Percentiles rank a stretch among this genome's conserved stretches.
phyloP scores from a whole-genome alignment of 257 asterid genomes.

The Lycium ferocissimum region DNA sequence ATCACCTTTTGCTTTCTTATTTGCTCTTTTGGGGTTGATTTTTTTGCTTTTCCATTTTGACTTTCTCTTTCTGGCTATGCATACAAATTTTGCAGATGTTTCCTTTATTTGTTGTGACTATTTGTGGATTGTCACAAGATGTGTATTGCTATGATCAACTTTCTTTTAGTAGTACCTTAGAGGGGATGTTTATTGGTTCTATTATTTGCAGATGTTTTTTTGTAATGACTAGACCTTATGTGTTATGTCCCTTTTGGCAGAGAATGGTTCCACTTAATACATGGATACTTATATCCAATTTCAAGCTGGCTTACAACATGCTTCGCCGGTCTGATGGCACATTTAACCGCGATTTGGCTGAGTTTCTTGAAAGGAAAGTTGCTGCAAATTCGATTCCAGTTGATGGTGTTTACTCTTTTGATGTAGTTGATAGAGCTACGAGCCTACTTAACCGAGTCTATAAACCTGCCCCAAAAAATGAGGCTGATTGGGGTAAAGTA shows the following conservation, averaged over 20 bases:
- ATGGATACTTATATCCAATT: slow-evolving; percentile 83
- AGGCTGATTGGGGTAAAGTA: slow-evolving; percentile 43
- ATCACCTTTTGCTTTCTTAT: slow-evolving; percentile 36
- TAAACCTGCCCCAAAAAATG: slow-evolving; percentile 44
- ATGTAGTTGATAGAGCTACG: slow-evolving; percentile 72
- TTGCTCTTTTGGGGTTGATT: slow-evolving; percentile 45
- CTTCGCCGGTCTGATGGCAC: slow-evolving; percentile 89
- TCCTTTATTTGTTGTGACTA: slow-evolving; percentile 26
- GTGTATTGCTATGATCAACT: neutral
- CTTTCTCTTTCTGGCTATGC: slow-evolving; percentile 39
- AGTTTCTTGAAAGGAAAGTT: slow-evolving; percentile 81
- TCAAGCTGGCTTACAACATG: slow-evolving; percentile 84
- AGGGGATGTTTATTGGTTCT: neutral
- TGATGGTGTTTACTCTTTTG: slow-evolving; percentile 76
- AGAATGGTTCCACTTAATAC: slow-evolving; percentile 86
- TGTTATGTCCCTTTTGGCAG: slow-evolving; percentile 43
- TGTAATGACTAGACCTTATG: neutral
- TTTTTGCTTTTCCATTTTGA: slow-evolving; percentile 36
- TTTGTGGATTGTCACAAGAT: neutral
- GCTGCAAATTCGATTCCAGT: slow-evolving; percentile 73
- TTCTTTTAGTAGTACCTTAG: neutral
- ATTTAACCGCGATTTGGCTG: slow-evolving; percentile 74
- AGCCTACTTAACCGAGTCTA: slow-evolving; percentile 73
- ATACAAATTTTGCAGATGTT: slow-evolving; percentile 12
- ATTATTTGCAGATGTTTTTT: neutral